Conservation (phyloP, 2,329 filamentous ascomycete genomes). For the Paecilomyces dactylethromorphus region DNA sequence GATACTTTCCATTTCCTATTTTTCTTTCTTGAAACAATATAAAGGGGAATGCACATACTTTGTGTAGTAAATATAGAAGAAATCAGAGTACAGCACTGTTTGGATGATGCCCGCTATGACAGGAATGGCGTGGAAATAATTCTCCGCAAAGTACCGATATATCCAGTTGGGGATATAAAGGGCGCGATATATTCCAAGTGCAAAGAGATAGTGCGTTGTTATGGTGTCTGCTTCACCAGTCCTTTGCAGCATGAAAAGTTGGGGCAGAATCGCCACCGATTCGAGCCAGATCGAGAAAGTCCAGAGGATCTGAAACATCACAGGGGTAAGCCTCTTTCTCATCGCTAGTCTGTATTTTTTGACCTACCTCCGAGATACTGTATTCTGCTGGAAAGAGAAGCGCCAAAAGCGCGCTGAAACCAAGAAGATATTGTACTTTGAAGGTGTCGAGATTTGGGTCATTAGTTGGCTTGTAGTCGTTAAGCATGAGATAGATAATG, state of each 20-base stretch:
- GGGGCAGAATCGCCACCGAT: slow-evolving; percentile 89
- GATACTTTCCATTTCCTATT: no score
- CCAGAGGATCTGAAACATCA: slow-evolving; percentile 70
- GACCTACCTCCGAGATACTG: slow-evolving; percentile 57
- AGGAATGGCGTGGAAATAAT: slow-evolving; percentile 78
- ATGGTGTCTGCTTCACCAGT: slow-evolving; percentile 99
- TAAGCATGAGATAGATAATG: slow-evolving; percentile 96
- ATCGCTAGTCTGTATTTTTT: neutral
- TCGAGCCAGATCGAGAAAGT: slow-evolving; percentile 98
- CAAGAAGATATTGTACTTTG: slow-evolving; percentile 89
- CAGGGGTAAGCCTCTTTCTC: neutral
- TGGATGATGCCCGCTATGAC: slow-evolving; percentile 85
- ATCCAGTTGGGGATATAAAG: slow-evolving; percentile 99
- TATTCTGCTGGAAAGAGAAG: slow-evolving; percentile 82
- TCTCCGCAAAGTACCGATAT: slow-evolving; percentile 76
- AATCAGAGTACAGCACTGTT: slow-evolving; percentile 94
- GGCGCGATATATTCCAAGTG: slow-evolving; percentile 81
- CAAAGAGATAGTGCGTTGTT: slow-evolving; percentile 95
- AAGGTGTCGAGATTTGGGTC: slow-evolving; percentile 97
- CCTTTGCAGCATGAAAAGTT: slow-evolving; percentile 96
- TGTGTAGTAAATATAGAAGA: slow-evolving; percentile 99
- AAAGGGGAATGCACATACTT: slow-evolving; percentile 52
- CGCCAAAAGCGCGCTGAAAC: slow-evolving; percentile 69
- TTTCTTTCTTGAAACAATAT: neutral
- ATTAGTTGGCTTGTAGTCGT: slow-evolving; percentile 94